Percentiles rank a stretch among this genome's conserved stretches.
Evolutionary conservation across 1,139 yeast species (phyloP).

Genomic region (Sugiyamaella pinicola): DNA sequence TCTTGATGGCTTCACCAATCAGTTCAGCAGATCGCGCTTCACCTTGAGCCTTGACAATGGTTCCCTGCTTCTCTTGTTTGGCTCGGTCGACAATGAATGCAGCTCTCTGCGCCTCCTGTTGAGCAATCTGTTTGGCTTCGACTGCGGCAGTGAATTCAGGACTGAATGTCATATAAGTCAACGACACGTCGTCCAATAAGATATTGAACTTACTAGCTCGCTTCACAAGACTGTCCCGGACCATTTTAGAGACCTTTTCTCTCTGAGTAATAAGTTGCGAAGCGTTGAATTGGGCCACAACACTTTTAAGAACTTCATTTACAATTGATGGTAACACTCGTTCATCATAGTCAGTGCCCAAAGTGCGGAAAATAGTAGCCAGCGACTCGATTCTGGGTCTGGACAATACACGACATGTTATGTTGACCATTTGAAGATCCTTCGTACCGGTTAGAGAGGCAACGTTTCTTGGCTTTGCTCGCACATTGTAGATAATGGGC

Average conservation of each 20-base stretch:
- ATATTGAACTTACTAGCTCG: constrained; percentile 91
- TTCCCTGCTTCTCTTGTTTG: constrained; percentile 93
- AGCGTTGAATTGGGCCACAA: constrained; percentile 98
- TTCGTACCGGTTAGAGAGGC: constrained; percentile 98
- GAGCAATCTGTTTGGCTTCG: constrained; percentile 98
- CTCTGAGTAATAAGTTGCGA: constrained; percentile 97
- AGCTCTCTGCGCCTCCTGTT: constrained; percentile 98
- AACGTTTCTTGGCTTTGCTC: constrained; percentile 96
- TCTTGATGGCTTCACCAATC: constrained; percentile 98
- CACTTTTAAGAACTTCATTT: constrained; percentile 93
- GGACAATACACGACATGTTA: constrained; percentile 93
- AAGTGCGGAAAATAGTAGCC: constrained; percentile 84
- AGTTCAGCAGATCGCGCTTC: constrained; percentile 98
- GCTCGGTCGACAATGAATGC: constrained; percentile 97
- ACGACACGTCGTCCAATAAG: constrained; percentile 88
- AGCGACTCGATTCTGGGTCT: constrained; percentile 80
- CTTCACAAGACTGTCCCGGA: constrained; percentile 86
- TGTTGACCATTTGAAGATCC: constrained; percentile 98
- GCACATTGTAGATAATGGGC: constrained; percentile 88
- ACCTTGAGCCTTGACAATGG: constrained; percentile 96
- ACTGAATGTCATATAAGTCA: constrained; percentile 93
- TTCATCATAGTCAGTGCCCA: constrained; percentile 94
- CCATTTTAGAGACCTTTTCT: constrained; percentile 89
- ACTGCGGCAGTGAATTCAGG: constrained; percentile 98
- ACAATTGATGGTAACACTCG: constrained; percentile 95